These are phyloP conservation scores for Spathaspora sp. DNA, from an alignment of 805 yeast genomes.

Conservation along the genomic window DNA sequence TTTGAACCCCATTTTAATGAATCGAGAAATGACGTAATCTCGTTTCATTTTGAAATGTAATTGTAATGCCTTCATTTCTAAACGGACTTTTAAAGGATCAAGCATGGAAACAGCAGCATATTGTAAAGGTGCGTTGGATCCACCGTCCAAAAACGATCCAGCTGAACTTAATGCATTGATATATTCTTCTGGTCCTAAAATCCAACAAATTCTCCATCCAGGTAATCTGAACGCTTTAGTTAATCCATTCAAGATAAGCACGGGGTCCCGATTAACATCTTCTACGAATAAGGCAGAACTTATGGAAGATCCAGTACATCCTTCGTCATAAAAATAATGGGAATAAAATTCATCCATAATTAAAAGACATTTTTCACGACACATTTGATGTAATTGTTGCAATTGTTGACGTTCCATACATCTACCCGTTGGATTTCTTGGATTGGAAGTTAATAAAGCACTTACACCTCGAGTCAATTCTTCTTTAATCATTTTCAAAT, in stretches of 20 bases:
- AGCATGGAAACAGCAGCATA: conserved; percentile 55
- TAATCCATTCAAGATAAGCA: conserved; percentile 55
- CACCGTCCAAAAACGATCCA: conserved; percentile 60
- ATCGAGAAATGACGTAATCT: conserved; percentile 49
- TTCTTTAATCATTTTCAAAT: conserved; percentile 46
- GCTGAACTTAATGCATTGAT: conserved; percentile 53
- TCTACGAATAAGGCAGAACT: conserved; percentile 49
- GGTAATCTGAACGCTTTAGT: conserved; percentile 61
- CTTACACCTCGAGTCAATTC: conserved; percentile 57
- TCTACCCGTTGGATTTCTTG: conserved; percentile 61
- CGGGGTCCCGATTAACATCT: conserved; percentile 58
- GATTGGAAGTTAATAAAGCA: conserved; percentile 57
- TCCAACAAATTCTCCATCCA: conserved; percentile 65
- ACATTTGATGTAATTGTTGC: conserved; percentile 46
- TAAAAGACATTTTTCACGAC: conserved; percentile 50
- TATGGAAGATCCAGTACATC: conserved; percentile 49
- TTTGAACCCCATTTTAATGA: conserved; percentile 50
- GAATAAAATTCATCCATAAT: conserved; percentile 65
- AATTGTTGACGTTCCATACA: conserved; percentile 47
- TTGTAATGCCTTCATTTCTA: conserved; percentile 57
- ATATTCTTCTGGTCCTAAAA: conserved; percentile 59
- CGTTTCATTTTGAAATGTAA: conserved; percentile 54
- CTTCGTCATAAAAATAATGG: conserved; percentile 53
- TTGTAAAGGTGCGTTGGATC: conserved; percentile 59
- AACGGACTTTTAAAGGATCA: conserved; percentile 45